Base-by-base conservation (phyloP, 768 basidiomycete species). In the Hortiboletus flavorubellus region DNA sequence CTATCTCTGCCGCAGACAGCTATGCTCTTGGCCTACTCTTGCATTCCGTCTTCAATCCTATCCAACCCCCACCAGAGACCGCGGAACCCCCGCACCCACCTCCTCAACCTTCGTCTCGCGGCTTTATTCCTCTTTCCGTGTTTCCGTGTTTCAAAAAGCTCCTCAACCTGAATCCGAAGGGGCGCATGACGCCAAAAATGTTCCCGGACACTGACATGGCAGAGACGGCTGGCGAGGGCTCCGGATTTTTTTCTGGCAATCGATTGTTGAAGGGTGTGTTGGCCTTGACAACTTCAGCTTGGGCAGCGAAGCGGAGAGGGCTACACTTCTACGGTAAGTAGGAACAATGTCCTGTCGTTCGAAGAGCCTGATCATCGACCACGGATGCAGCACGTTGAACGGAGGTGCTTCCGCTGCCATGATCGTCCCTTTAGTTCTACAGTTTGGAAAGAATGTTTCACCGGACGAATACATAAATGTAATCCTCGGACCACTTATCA, bases 1-100 rank as follows among this genome's bases (percentile, higher is more conserved):
- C 78, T 58, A 75, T 86, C 8, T 78, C 87, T 41, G 83, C 83
- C 11, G 80, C 86, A 54, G 97, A 99, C 71, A 82, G 89, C 11
- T 98, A 98, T 69, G 84, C 89, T 2, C 80, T 98, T 9, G 94
- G 93, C 16, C 76, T 98, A 9, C 80, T 98, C 48, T 77, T 96
- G 26, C 89, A 93, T 71, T 74, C 82, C 11, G 78, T 93, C 15
- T 98, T 98, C 78, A 98, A 98, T 70, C 91, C 92, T 2, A 74
- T 79, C 1, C 80, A 83, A n/a, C 87, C 88, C 10, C 77, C 80
- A 6, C 88, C 88, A 8, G 76, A 85, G 2, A 88, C 85, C 3
- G 75, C 76, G 26, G 81, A 83, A 43, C 87, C 84, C 1, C 93
- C 86, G 8, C 91, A 87, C 69, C 83, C 80, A n/a, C 85, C 88